A percentile compares a stretch with the other conserved stretches of the same genome.
Evolutionary conservation across 768 basidiomycete genomes (phyloP).

Genomic region (Russula emetica): DNA sequence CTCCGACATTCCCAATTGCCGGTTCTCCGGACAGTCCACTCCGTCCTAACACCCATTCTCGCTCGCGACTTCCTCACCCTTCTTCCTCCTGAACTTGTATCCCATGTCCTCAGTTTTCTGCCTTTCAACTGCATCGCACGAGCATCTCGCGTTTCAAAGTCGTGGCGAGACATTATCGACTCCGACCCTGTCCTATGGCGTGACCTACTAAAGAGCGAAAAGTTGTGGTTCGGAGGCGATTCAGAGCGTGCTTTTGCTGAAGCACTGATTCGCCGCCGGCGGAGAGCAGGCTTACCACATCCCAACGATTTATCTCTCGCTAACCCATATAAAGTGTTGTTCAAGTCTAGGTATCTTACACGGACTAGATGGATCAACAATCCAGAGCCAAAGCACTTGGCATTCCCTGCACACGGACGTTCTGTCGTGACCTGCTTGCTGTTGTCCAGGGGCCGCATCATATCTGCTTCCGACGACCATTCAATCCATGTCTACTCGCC

Average conservation of each 20-base stretch:
- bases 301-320: constrained; percentile 60
- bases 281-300: constrained; percentile 38
- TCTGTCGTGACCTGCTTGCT: constrained; percentile 95
- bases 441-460: constrained; percentile 91
- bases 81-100: constrained; percentile 88
- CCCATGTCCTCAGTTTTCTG: constrained; percentile 81
- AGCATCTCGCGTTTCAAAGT: constrained; percentile 80
- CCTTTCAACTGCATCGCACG: constrained; percentile 78
- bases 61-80: constrained; percentile 93
- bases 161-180: constrained; percentile 92
- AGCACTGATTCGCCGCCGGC: constrained; percentile 60
- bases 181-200: constrained; percentile 88
- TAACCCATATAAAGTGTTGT: constrained; percentile 88
- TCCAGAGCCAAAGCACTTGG: constrained; percentile 65
- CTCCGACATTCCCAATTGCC: constrained; percentile 88
- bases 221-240: constrained; percentile 85
- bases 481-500: constrained; percentile 94
- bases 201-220: constrained; percentile 75
- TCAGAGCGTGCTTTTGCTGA: constrained; percentile 78
- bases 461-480: constrained; percentile 96
- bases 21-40: constrained; percentile 84
- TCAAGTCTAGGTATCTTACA: constrained; percentile 84
- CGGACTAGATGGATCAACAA: constrained; percentile 76
- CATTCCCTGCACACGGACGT: constrained; percentile 83
- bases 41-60: constrained; percentile 83